These are phyloP conservation scores for Tripterygium wilfordii DNA, from an alignment of 177 flowering plant genomes.

Conservation along the genomic window DNA sequence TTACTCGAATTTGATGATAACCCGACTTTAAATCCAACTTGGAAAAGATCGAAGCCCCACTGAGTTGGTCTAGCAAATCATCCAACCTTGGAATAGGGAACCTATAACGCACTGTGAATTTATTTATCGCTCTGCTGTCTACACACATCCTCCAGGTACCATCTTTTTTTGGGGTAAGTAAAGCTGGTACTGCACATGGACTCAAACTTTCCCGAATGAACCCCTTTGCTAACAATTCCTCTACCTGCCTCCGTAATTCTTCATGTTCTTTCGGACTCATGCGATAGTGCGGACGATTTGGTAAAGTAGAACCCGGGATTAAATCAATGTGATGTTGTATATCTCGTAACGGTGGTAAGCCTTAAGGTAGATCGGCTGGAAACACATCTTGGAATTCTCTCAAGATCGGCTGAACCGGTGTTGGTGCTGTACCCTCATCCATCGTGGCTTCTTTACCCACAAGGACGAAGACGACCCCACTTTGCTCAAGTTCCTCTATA, in stretches of 20 bases:
- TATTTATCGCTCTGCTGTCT: too few relatives aligned
- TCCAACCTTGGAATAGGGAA: too few relatives aligned
- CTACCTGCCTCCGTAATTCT: neutral
- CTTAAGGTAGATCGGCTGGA: neutral
- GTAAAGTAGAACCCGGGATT: neutral
- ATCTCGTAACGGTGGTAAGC: neutral
- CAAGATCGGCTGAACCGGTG: neutral
- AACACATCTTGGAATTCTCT: neutral
- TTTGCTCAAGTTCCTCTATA: too few relatives aligned
- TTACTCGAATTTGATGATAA: too few relatives aligned
- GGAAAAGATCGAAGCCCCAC: too few relatives aligned
- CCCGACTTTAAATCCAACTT: too few relatives aligned
- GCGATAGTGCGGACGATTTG: neutral
- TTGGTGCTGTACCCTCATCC: neutral
- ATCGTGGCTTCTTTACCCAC: neutral
- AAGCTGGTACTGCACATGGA: slow-evolving; percentile 4
- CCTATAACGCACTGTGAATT: too few relatives aligned
- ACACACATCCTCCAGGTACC: neutral
- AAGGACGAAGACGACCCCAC: neutral
- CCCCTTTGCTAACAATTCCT: neutral
- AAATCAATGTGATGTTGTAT: neutral
- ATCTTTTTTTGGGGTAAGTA: neutral
- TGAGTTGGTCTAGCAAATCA: too few relatives aligned
- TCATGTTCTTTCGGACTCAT: slow-evolving; percentile 1
- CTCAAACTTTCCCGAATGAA: neutral